These are phyloP conservation scores for Diaporthe capsici DNA, from an alignment of 2,329 filamentous ascomycete species.

Conservation along the genomic window DNA sequence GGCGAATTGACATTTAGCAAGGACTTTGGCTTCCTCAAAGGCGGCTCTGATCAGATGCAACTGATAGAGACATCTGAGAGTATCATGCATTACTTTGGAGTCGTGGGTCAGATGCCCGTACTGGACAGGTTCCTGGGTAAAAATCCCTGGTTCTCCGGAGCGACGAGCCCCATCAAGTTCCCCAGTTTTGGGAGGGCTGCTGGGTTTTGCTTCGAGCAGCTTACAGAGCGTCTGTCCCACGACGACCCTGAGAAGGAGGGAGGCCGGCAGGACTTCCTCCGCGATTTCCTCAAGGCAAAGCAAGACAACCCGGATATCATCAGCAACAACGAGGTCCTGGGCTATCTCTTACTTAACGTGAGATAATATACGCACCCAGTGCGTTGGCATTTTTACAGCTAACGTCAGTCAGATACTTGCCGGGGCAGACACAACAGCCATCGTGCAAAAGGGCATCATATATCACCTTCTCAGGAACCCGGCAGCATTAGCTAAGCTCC, in stretches of 20 bases:
- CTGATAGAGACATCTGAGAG: slow-evolving; percentile 18
- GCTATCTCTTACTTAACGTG: neutral
- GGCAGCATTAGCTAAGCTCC: neutral
- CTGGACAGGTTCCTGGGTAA: neutral
- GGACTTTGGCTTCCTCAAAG: slow-evolving; percentile 25
- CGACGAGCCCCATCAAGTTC: slow-evolving; percentile 13
- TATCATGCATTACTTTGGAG: slow-evolving; percentile 19
- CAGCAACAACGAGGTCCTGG: slow-evolving; percentile 8
- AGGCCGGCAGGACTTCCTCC: slow-evolving; percentile 15
- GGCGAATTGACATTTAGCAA: slow-evolving; percentile 24
- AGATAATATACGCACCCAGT: neutral
- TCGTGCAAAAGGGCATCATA: slow-evolving; percentile 22
- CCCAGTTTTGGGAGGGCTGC: slow-evolving; percentile 14
- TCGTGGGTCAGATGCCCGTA: slow-evolving; percentile 20
- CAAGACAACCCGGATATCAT: neutral
- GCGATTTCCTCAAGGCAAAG: slow-evolving; percentile 11
- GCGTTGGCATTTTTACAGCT: neutral
- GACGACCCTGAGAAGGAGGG: slow-evolving; percentile 1
- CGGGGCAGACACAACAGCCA: slow-evolving; percentile 23
- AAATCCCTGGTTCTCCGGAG: neutral
- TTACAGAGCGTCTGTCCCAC: slow-evolving; percentile 6
- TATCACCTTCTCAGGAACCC: slow-evolving; percentile 14
- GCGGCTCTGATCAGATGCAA: slow-evolving; percentile 16
- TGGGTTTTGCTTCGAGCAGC: slow-evolving; percentile 22
- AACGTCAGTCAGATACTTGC: neutral